Base-by-base conservation (phyloP, 768 basidiomycete species). In the Boletus reticuloceps region DNA sequence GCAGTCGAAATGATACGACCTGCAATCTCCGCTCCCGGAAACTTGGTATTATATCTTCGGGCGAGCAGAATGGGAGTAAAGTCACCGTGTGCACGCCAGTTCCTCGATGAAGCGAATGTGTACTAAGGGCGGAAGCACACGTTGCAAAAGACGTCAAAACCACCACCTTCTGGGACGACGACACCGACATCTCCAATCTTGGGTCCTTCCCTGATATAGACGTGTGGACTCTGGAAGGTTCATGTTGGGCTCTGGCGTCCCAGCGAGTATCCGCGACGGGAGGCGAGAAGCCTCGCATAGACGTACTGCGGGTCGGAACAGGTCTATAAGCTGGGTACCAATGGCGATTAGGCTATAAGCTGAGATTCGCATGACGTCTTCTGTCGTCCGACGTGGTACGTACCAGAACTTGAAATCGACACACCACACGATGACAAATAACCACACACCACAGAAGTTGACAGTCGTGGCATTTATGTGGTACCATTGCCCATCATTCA, bases 61-160 rank as follows among this genome's bases (percentile, higher is more conserved):
- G 12, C 16, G 17, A 60, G 58, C 7, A 12, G 12, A 20, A 75
- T 43, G 2, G 60, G 69, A 0, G 50, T 49, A 48, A 72, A 74
- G 16, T 60, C n/a, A n/a, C n/a, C n/a, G n/a, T 53, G 1, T 74
- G 70, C 1, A 74, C 63, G 1, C 62, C 58, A 0, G 44, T 52
- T 29, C 46, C 50, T 38, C 17, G 32, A 8, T 57, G 51, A 29
- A 53, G 59, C 0, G 60, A n/a, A 41, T 74, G 70, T 4, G 64
- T 55, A 7, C 25, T 6, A 25, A 25, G 62, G 59, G 36, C 70
- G 65, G 11, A 71, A 54, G 41, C 64, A 71, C 1, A 74, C 62
- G 29, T 73, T 74, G 59, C 75, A 76, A 5, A 74, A 65, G 49
- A 72, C 69, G 47, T 69, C 66, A 77, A 77, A 12, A n/a, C 59